phyloP scores from a whole-genome alignment of 2,329 filamentous ascomycete genomes.

The Neonectria hederae region DNA sequence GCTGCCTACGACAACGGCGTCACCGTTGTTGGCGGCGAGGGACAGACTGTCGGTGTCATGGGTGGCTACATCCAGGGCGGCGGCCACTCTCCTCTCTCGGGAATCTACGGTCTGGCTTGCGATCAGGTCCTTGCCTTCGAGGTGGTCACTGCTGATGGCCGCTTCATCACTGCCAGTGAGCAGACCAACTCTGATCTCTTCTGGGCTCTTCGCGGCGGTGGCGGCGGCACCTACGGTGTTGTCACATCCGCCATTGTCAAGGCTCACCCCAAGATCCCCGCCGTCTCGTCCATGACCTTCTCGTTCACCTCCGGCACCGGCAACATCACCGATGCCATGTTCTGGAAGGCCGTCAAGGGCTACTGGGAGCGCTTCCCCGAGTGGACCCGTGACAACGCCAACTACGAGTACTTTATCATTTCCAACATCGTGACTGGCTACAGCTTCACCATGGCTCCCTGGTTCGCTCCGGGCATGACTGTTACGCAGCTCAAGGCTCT shows the following conservation, averaged over 20 bases:
- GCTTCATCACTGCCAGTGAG: constrained; percentile 54
- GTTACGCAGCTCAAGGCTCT: constrained; percentile 35
- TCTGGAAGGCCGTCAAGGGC: constrained; percentile 43
- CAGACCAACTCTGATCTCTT: constrained; percentile 64
- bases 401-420: constrained; percentile 42
- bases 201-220: constrained; percentile 68
- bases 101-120: constrained; percentile 63
- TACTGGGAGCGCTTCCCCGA: constrained; percentile 38
- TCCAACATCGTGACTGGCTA: constrained; percentile 41
- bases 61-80: constrained; percentile 71
- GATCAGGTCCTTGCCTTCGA: constrained; percentile 66
- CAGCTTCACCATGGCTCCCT: constrained; percentile 44
- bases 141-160: constrained; percentile 61
- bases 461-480: constrained; percentile 38
- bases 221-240: constrained; percentile 59
- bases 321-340: constrained; percentile 36
- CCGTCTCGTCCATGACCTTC: constrained; percentile 45
- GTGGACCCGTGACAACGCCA: constrained; percentile 37
- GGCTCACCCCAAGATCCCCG: constrained; percentile 45
- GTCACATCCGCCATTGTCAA: constrained; percentile 51
- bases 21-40: constrained; percentile 63
- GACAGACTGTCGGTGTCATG: constrained; percentile 62
- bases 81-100: constrained; percentile 63
- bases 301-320: constrained; percentile 31
- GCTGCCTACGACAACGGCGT: constrained; percentile 57